Evolutionary conservation across 1,139 yeast genomes (phyloP), one percentile per base, ranked within the genome.

Genomic region (Diutina siamensis): DNA sequence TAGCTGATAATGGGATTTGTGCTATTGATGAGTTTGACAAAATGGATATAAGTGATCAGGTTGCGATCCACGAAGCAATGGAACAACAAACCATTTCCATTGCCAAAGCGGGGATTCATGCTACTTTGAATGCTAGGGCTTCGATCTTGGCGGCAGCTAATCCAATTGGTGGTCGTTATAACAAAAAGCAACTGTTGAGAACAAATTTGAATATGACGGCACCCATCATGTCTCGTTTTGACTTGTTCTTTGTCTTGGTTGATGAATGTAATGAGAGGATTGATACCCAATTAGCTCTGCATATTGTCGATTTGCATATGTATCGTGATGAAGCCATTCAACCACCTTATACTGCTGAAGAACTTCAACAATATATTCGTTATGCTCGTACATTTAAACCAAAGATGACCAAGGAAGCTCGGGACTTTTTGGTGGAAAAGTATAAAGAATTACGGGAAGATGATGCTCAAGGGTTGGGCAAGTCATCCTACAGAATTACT

Each of bases 11-110:
- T 60, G 99, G 99, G 51, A 86, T 92, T 51, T 92, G 99, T 72
- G 95, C 97, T 52, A 92, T 92, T 64, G 99, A 92, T 61, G 99
- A 92, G 65, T 92, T 92, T 57, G 99, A 92, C 63, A 92, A 94
- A 69, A 92, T 92, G 98, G 97, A 92, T 63, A 64, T 92, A 45
- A 67, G 80, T 4, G 98, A 94, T 63, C 98, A 94, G 66, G 98
- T 92, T 48, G 98, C 98, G 3, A 92, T 92, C 69, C 99, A 92
- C 67, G 99, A 92, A 69, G 99, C 98, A 15, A 92, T 92, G 99
- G 98, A 92, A 71, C 98, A 92, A 65, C 98, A 92, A 62, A 92
- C 98, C 0, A 92, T 92, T 52, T 88, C 97, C 13, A 92, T 92
- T 57, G 97, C 98, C 21, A 92, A 92, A 62, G 98, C 98, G 1